phyloP scores from a whole-genome alignment of 2,329 filamentous ascomycete genomes.

The Ophiostoma fasciatum region DNA sequence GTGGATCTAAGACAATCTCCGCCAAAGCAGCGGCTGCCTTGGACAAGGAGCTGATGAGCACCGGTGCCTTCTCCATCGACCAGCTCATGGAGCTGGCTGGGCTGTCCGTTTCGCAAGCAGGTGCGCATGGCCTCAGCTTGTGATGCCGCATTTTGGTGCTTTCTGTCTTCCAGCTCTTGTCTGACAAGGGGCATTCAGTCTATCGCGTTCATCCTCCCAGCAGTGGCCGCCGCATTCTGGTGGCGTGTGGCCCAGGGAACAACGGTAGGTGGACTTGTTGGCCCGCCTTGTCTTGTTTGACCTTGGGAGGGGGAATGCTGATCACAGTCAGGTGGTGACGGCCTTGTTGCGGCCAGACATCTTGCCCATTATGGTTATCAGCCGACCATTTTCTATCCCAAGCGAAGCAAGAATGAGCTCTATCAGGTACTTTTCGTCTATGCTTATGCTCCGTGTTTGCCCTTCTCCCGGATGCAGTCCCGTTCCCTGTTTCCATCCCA shows the following conservation, averaged over 20 bases:
- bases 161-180: background rate
- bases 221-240: conserved; percentile 57
- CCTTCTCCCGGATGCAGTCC: background rate
- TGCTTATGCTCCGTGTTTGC: background rate
- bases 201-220: conserved; percentile 67
- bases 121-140: conserved; percentile 35
- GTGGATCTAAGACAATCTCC: conserved; percentile 82
- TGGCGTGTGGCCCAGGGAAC: conserved; percentile 81
- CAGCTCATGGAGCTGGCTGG: conserved; percentile 96
- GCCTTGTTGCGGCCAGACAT: conserved; percentile 85
- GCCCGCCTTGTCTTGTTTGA: conserved; percentile 68
- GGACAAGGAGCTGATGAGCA: conserved; percentile 87
- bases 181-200: conserved; percentile 48
- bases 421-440: conserved; percentile 48
- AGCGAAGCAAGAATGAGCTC: conserved; percentile 76
- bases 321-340: conserved; percentile 64
- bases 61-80: conserved; percentile 78
- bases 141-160: background rate
- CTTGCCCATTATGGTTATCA: conserved; percentile 83
- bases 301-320: conserved; percentile 73
- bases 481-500: no score
- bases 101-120: conserved; percentile 79
- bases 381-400: conserved; percentile 84
- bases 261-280: conserved; percentile 40
- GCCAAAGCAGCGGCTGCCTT: conserved; percentile 78